These are phyloP conservation scores for Xylaria bambusicola DNA, from an alignment of 495 filamentous ascomycete genomes.

Conservation along the genomic window DNA sequence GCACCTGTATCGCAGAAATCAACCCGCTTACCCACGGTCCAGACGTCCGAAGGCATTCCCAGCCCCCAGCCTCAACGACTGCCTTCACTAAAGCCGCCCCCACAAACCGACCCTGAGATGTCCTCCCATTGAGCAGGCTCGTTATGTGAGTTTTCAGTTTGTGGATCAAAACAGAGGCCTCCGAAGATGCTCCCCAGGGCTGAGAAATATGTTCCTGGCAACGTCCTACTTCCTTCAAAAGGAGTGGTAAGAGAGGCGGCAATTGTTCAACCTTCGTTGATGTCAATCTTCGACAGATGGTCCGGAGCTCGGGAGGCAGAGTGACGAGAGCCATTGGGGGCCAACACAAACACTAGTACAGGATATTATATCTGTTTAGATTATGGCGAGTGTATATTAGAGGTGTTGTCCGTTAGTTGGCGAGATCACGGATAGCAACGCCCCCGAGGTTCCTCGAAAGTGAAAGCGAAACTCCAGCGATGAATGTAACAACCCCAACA, in stretches of 20 bases:
- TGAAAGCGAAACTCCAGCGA: no score
- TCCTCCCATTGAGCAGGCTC: constrained; percentile 72
- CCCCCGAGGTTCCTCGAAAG: no score
- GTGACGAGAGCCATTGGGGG: constrained; percentile 27
- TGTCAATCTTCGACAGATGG: constrained; percentile 67
- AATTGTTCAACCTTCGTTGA: constrained; percentile 64
- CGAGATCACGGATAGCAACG: no score
- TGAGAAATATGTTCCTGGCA: constrained; percentile 61
- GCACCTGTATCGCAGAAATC: constrained; percentile 68
- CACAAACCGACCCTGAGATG: constrained; percentile 69
- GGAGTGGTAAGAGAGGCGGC: constrained; percentile 60
- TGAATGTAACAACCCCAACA: no score
- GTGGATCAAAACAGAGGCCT: constrained; percentile 64
- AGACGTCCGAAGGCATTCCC: constrained; percentile 70
- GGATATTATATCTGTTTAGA: neutral
- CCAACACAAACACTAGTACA: neutral
- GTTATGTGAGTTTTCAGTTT: constrained; percentile 77
- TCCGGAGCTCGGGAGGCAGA: constrained; percentile 56
- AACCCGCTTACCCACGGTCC: constrained; percentile 73
- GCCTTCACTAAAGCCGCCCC: constrained; percentile 77
- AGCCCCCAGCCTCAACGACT: constrained; percentile 77
- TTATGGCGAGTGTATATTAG: neutral
- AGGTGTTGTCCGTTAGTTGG: neutral
- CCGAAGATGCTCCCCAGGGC: constrained; percentile 46
- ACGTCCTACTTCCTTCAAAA: constrained; percentile 62